Base-by-base conservation (phyloP, 257 asterid genomes). In the Gentiana macrophylla region DNA sequence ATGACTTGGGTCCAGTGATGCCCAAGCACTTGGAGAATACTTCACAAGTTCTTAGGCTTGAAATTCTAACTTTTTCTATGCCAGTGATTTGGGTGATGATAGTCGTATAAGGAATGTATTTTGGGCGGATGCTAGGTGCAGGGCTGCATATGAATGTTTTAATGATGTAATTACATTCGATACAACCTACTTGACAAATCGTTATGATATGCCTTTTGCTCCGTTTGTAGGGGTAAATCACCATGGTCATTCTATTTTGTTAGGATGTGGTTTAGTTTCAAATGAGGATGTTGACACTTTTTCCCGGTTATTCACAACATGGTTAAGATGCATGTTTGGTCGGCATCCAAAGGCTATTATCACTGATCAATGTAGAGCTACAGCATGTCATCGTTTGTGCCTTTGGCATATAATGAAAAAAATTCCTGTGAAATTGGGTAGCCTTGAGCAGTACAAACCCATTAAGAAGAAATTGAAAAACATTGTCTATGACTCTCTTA, bases 231-330 rank as follows among this genome's bases (percentile, higher is more conserved):
- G 92, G 58, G 63, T 80, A 66, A 80, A 83, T 65, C 82, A 82
- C 69, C 91, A 82, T 12, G 86, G 83, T n/a, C 77, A 67, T 53
- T 72, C 73, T 59, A 70, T 80, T 49, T 67, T 83, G 63, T 67
- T 83, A 68, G 87, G 87, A 62, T 83, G 92, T 54, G 87, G 85
- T 55, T 73, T 83, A 46, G 79, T 83, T 64, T 87, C 87, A 62
- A 67, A 71, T 9, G 85, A 83, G 51, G 80, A 87, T 10, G 74
- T 63, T 38, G 87, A 83, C 43, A 57, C 54, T 71, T 77, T 75
- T 60, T 54, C 68, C 61, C 75, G 87, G 92, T 75, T 83, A 71
- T 63, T 80, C 49, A 73, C 63, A 75, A 66, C 80, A 59, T 77
- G 82, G 84, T 78, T 70, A 43, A 63, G 79, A 41, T 79, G 82